phyloP scores from a whole-genome alignment of 176 grass and related monocot species.

The Bothriochloa decipiens region DNA sequence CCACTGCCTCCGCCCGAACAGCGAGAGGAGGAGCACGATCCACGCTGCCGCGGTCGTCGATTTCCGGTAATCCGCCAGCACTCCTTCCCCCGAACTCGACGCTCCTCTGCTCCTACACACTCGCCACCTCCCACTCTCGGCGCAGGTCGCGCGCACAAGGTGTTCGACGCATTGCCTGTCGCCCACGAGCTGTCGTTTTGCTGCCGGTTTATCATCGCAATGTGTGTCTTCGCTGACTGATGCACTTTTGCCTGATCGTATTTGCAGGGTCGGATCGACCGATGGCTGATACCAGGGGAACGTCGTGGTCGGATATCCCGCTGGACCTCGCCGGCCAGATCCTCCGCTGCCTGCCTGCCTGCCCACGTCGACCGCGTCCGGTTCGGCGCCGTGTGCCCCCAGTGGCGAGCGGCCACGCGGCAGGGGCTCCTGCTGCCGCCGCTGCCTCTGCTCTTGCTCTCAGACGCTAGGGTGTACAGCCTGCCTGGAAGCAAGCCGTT shows the following conservation, averaged over 20 bases:
- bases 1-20: neutral
- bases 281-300: neutral
- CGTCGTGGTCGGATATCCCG: conserved; percentile 24
- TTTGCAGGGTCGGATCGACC: neutral
- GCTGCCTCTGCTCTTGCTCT: neutral
- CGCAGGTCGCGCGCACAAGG: neutral
- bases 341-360: neutral
- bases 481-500: neutral
- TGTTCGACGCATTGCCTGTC: neutral
- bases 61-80: neutral
- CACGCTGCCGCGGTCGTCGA: neutral
- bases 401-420: neutral
- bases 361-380: neutral
- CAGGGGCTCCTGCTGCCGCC: neutral
- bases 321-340: neutral
- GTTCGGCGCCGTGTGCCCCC: conserved; percentile 13
- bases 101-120: neutral
- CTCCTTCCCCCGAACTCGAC: neutral
- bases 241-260: no score
- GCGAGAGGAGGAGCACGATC: neutral
- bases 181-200: neutral
- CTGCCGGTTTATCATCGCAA: neutral
- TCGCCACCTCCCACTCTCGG: no score
- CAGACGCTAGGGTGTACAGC: neutral
- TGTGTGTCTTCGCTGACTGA: neutral